Evolutionary conservation across 176 grass and related monocot species (phyloP).

Genomic region (Eleusine indica): DNA sequence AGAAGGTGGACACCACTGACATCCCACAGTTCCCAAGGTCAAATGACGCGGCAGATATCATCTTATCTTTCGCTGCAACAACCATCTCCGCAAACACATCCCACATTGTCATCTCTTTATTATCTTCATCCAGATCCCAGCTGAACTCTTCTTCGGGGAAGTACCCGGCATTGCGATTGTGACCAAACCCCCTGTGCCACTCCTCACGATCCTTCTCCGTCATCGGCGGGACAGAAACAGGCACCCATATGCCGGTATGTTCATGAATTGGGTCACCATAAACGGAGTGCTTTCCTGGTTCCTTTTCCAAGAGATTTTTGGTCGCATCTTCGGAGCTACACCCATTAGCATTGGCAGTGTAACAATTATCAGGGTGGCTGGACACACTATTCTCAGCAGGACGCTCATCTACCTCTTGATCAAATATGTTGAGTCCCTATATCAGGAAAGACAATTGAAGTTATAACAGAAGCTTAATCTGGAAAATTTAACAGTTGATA

Average conservation of each 20-base stretch:
- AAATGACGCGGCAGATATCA: conserved; percentile 49
- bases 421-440: conserved; percentile 42
- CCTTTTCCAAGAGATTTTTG: conserved; percentile 23
- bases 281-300: conserved; percentile 32
- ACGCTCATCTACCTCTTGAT: conserved; percentile 25
- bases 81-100: conserved; percentile 80
- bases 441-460: conserved; percentile 12
- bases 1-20: conserved; percentile 55
- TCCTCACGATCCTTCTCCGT: conserved; percentile 59
- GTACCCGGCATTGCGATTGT: conserved; percentile 44
- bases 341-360: neutral
- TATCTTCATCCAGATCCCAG: conserved; percentile 64
- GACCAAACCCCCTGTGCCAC: conserved; percentile 67
- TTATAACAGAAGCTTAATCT: neutral
- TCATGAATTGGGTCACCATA: conserved; percentile 61
- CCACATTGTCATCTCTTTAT: conserved; percentile 89
- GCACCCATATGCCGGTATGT: conserved; percentile 83
- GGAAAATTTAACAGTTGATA: conserved; percentile 3
- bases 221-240: conserved; percentile 89
- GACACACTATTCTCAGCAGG: neutral
- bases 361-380: conserved; percentile 2
- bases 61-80: conserved; percentile 58
- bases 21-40: conserved; percentile 52
- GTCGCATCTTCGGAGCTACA: neutral
- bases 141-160: conserved; percentile 69